phyloP scores from a whole-genome alignment of 2,329 filamentous ascomycete species.

The Didymella lethalis region DNA sequence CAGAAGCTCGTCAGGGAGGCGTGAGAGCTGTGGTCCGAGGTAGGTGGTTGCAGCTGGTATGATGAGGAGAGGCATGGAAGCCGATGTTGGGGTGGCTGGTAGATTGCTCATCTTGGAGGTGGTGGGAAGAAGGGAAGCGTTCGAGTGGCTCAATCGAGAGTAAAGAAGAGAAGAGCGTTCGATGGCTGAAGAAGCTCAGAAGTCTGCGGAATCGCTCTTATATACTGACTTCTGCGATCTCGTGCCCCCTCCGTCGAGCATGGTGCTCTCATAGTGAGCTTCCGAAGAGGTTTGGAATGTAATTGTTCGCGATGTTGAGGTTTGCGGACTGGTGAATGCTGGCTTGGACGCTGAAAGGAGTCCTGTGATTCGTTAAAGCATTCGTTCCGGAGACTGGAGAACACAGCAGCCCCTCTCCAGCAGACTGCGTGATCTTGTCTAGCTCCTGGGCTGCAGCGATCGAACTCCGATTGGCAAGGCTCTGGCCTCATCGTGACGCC shows the following conservation, averaged over 20 bases:
- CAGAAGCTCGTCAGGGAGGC: constrained; percentile 28
- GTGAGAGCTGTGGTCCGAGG: constrained; percentile 12
- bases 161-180: neutral
- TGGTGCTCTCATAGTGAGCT: constrained; percentile 18
- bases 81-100: neutral
- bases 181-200: neutral
- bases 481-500: neutral
- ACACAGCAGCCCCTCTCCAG: neutral
- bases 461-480: constrained; percentile 6
- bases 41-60: constrained; percentile 13
- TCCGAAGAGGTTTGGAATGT: neutral
- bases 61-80: constrained; percentile 10
- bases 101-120: constrained; percentile 2
- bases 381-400: neutral
- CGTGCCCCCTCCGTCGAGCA: neutral
- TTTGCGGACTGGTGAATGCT: constrained; percentile 6
- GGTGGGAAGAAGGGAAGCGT: neutral
- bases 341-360: neutral
- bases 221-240: constrained; percentile 4
- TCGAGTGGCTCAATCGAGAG: neutral
- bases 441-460: constrained; percentile 1
- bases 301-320: neutral
- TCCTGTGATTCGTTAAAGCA: constrained; percentile 3
- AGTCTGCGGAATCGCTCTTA: neutral
- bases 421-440: neutral